A percentile compares a stretch with the other conserved stretches of the same genome.
phyloP scores from a whole-genome alignment of 305 asterid species.

The Solanum hybrid region DNA sequence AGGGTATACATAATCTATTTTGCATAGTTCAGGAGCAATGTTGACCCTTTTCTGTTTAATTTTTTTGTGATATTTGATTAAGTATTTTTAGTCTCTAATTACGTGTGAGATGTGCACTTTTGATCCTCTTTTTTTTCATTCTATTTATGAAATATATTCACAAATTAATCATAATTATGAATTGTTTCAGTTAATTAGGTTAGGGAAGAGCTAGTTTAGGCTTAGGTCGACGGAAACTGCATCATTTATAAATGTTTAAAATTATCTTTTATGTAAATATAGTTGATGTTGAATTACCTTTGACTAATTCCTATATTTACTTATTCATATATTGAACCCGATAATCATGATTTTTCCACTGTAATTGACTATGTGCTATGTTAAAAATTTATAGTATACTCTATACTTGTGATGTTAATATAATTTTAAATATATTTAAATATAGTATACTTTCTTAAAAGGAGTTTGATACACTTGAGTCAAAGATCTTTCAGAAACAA shows the following conservation, averaged over 20 bases:
- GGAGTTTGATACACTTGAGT: not conserved
- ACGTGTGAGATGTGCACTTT: not conserved
- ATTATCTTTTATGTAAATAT: not conserved
- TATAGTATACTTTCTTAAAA: not conserved
- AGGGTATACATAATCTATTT: no score
- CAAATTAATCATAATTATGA: not conserved
- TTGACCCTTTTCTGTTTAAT: rapidly evolving
- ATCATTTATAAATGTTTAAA: not conserved
- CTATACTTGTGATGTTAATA: not conserved
- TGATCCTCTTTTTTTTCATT: not conserved
- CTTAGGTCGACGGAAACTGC: not conserved
- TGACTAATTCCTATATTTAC: not conserved
- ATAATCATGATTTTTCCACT: not conserved
- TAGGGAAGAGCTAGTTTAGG: not conserved
- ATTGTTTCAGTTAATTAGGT: not conserved
- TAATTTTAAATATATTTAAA: not conserved
- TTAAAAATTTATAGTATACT: not conserved
- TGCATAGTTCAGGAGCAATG: no score
- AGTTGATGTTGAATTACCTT: no score
- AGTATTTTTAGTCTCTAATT: not conserved
- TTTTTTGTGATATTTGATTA: not conserved
- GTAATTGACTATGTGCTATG: not conserved
- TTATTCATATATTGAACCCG: not conserved
- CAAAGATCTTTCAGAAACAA: rapidly evolving
- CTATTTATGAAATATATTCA: not conserved